Evolutionary conservation across 78 protist species (phyloP).

Genomic region (Dictyostelium intermedium): DNA sequence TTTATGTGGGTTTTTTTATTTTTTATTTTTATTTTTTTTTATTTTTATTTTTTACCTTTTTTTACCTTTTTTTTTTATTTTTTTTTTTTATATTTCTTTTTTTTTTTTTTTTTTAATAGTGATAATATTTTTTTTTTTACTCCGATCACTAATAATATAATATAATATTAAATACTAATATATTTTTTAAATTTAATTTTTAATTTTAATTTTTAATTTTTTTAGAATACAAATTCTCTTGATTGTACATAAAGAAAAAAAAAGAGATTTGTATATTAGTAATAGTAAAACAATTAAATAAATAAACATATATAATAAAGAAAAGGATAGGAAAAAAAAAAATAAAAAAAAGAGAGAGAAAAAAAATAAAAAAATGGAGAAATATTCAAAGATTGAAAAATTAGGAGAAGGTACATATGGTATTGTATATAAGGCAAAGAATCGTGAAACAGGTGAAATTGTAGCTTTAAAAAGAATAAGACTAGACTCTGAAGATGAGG

Average conservation of each 20-base stretch:
- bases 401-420: constrained; percentile 93
- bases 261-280: background rate
- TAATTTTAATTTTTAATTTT: background rate
- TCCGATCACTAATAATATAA: background rate
- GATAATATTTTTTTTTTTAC: background rate
- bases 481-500: constrained; percentile 94
- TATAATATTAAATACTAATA: too few relatives aligned
- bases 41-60: background rate
- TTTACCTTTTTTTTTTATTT: background rate
- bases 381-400: constrained; percentile 86
- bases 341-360: background rate
- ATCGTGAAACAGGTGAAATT: constrained; percentile 83
- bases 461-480: constrained; percentile 93
- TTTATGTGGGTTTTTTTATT: background rate
- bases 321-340: background rate
- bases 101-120: background rate
- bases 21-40: background rate
- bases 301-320: constrained; percentile 57
- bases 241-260: background rate
- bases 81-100: background rate
- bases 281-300: constrained; percentile 43
- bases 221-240: background rate
- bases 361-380: constrained; percentile 79
- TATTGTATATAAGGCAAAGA: constrained; percentile 92
- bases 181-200: too few relatives aligned